Evolutionary conservation across 495 filamentous ascomycete species (phyloP), one percentile per base, ranked within the genome.

Genomic region (Penicillium goetzii): DNA sequence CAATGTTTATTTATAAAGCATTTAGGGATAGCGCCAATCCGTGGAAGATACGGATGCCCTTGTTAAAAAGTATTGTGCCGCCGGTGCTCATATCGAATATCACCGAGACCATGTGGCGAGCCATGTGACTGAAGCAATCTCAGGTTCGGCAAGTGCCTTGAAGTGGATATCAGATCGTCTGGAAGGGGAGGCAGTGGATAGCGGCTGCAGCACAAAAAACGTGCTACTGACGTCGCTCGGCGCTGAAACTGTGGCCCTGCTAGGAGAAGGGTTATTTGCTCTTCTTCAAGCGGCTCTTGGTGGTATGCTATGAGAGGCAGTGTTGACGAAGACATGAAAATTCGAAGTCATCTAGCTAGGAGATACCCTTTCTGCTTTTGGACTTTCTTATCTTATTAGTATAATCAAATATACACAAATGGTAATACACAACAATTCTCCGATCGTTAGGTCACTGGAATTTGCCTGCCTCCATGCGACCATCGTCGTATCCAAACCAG

Each of bases 1-100:
- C 81, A 2, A 28, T 82, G n/a, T 84, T 78, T 60, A 55, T 78
- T 0, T 85, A 86, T 71, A 84, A 86, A 63, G 80, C 81, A 10
- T 72, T 82, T 21, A 33, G 70, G 0, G 82, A 85, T 63, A 78
- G 71, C 40, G n/a, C n/a, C n/a, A n/a, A n/a, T 51, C 68, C 2
- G 69, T 82, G 3, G 62, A 53, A 6, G 77, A 81, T 33, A 83
- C 77, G 2, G 82, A 85, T 65, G 73, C 38, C 4, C 62, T 83
- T 25, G 72, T 84, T 7, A 62, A 68, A 0, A 65, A 67, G 47
- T 82, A 77, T 51, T 83, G 80, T 56, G 60, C 21, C 11, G 58
- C 59, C 12, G 64, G 64, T 34, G 64, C 55, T 15, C 26, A 14
- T 32, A 56, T 66, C 36, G 60, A 66, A 28, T 66, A 66, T 23